Evolutionary conservation across 139 green algal species (phyloP), one percentile per base, ranked within the genome.

Genomic region (Microglena sp.): DNA sequence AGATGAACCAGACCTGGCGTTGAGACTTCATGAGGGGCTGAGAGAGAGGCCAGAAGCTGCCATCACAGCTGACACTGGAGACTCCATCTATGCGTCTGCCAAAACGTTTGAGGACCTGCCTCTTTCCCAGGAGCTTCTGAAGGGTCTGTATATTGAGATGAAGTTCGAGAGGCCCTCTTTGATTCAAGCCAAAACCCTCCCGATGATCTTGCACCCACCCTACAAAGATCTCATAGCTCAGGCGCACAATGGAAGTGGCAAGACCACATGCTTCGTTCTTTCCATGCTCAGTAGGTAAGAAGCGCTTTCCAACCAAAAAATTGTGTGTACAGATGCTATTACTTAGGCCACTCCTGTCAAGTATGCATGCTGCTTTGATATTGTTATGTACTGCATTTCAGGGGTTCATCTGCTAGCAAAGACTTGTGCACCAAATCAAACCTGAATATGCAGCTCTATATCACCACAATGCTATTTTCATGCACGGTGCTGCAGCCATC

Each of bases 201-300:
- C 91, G 34, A 90, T 97, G 86, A 96, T 50, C 11, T 11, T 50
- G 33, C 75, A 59, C n/a, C 85, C 89, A 1, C 91, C 93, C 8
- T 84, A 88, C 68, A 76, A 75, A 27, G 84, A 89, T 76, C 76
- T 98, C 4, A 96, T 98, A 53, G 92, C 92, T 4, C 87, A 88
- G 64, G 92, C 92, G 24, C 94, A 99, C 84, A 99, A 99, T 75
- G 94, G 94, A 55, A 89, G 74, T 55, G 94, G 94, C 59, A 99
- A 99, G 78, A 99, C 94, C 27, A 99, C 93, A 0, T 99, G 93
- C 80, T 99, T 99, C 75, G 88, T 89, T 54, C 80, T 99, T 35
- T 83, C 89, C 33, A 99, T 99, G 94, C 84, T 99, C 24, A 82
- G 74, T 56, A 76, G 71, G 76, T 83, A 29, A 33, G 64, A 27